Conservation (phyloP, 495 filamentous ascomycete genomes). For the Articulospora tetracladia region DNA sequence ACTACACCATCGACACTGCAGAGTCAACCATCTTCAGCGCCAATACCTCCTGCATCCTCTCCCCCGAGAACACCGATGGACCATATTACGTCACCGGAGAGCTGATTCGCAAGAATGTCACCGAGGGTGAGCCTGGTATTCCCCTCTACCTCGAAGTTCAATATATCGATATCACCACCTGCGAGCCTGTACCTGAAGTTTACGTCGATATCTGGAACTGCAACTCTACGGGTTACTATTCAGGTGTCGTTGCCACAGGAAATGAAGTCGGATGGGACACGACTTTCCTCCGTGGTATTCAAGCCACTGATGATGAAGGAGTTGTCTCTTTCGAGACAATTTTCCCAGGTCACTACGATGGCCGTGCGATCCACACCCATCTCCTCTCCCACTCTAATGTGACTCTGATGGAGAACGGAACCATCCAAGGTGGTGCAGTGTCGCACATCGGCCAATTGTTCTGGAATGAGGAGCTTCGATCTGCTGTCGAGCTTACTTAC, state of each 20-base stretch:
- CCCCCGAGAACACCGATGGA: conserved; percentile 48
- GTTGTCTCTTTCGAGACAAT: conserved; percentile 51
- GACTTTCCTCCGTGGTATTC: conserved; percentile 48
- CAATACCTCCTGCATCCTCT: conserved; percentile 43
- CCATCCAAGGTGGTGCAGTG: conserved; percentile 42
- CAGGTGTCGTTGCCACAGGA: conserved; percentile 29
- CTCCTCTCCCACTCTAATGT: conserved; percentile 44
- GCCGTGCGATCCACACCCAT: conserved; percentile 55
- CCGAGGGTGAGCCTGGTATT: conserved; percentile 43
- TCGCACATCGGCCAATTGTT: conserved; percentile 60
- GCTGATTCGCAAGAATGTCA: conserved; percentile 47
- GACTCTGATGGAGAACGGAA: conserved; percentile 41
- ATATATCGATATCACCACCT: conserved; percentile 50
- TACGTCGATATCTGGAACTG: conserved; percentile 53
- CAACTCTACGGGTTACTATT: conserved; percentile 54
- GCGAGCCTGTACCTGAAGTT: conserved; percentile 43
- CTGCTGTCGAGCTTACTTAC: conserved; percentile 37
- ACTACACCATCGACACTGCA: conserved; percentile 41
- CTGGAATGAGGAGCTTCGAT: conserved; percentile 53
- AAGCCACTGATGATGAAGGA: conserved; percentile 46
- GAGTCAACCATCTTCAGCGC: conserved; percentile 48
- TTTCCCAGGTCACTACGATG: conserved; percentile 57
- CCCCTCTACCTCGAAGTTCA: conserved; percentile 50
- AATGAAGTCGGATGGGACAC: conserved; percentile 38
- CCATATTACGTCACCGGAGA: conserved; percentile 55